Evolutionary conservation across 2,329 filamentous ascomycete species (phyloP), one percentile per base, ranked within the genome.

Genomic region (Dactylellina cionopaga): DNA sequence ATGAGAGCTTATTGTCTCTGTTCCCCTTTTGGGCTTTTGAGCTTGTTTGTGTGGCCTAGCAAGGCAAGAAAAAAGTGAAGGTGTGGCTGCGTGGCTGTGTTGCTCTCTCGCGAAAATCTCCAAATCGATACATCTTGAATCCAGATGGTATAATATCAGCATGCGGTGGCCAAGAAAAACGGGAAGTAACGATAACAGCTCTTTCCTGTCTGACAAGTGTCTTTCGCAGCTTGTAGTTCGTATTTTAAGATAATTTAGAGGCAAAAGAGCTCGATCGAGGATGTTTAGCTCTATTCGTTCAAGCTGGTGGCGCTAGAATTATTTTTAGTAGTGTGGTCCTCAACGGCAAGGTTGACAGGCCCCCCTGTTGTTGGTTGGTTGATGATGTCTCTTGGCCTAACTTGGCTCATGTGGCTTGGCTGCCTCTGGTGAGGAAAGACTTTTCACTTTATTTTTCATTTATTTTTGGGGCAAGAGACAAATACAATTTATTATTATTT

Each of bases 311-410:
- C 47, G 47, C 41, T 27, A 46, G 41, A 7, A 71, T 63, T 71
- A 71, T 71, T 71, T 71, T 71, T 71, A 71, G 66, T 47, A 58
- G 43, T 37, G 22, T n/a, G n/a, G n/a, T n/a, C n/a, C 37, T 63
- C 64, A 51, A 46, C 35, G 52, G 58, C 66, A 63, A 71, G 66
- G 66, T 71, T 71, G 66, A 71, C 58, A 64, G 35, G 22, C 56
- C 56, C 65, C 65, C 39, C 64, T 58, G 24, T 44, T 31, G 43
- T 60, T 71, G 58, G 59, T 54, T 44, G 52, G 44, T 41, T 33
- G 41, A n/a, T n/a, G n/a, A 58, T 64, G 55, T 58, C 52, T 58
- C 25, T 71, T 58, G 58, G 56, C 22, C n/a, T n/a, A n/a, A n/a
- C n/a, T n/a, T n/a, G n/a, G n/a, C n/a, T n/a, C 17, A 6, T 52